Evolutionary conservation across 192 early-diverging fungal genomes (phyloP), one percentile per base, ranked within the genome.

Genomic region (Spizellomyces sp.): DNA sequence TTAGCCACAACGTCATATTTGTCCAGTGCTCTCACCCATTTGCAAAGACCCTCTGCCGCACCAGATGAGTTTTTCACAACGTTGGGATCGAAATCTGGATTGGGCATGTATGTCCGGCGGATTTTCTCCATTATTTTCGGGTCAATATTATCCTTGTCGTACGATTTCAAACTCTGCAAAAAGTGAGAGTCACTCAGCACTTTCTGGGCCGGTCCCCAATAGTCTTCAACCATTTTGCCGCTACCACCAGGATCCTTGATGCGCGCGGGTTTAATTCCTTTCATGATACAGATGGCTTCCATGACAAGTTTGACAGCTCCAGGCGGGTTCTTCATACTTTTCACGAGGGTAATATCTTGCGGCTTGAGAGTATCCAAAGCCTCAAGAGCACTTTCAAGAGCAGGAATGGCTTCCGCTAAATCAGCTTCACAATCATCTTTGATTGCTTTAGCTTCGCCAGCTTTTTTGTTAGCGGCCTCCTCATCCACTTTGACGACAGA

Each of bases 191-290:
- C 86, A 21, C 78, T 54, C 5, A 87, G 67, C 67, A 87, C 68
- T 64, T 87, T 87, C 69, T 81, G 77, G 9, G 84, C 80, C 7
- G 79, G 79, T 10, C 80, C 86, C 86, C 86, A 87, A 55, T 87
- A 87, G 62, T 87, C 86, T 45, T 87, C 86, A 22, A 87, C 84
- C 86, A 87, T 87, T 64, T 87, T 87, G 55, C 86, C 86, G 58
- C 77, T 80, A 43, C 86, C 86, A n/a, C 80, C 78, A 14, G 86
- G 86, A 71, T 87, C 86, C 65, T 87, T 87, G 62, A 87, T 87
- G 63, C 86, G 75, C 7, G 84, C 82, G 0, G 86, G 86, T 57
- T 87, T 87, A 41, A 87, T 77, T 5, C 75, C 78, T 65, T 84
- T 86, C 84, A 87, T 86, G 63, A 87, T 78, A 66, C 86, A 87